Percentiles rank a stretch among this genome's conserved stretches.
These are phyloP conservation scores for Penicillium ucsense DNA, from an alignment of 495 filamentous ascomycete species.

Conservation along the genomic window DNA sequence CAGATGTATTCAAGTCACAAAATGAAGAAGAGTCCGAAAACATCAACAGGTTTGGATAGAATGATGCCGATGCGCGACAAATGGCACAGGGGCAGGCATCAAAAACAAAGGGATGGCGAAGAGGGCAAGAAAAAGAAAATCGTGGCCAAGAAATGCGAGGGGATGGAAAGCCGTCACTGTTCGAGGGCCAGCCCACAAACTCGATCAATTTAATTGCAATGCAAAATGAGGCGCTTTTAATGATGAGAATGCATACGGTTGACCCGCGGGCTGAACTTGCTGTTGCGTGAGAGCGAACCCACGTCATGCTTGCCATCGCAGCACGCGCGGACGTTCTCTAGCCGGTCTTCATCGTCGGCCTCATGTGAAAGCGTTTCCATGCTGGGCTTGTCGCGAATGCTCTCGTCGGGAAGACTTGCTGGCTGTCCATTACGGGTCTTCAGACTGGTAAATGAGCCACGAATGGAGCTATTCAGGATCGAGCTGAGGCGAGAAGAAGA, in stretches of 20 bases:
- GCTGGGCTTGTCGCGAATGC: constrained; percentile 57
- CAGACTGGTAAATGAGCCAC: constrained; percentile 34
- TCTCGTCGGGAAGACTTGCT: constrained; percentile 57
- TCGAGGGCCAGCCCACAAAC: constrained; percentile 24
- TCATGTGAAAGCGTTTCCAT: constrained; percentile 71
- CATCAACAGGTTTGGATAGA: no score
- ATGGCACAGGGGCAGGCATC: background rate
- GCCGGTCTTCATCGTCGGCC: constrained; percentile 60
- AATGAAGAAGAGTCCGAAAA: no score
- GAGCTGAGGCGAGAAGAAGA: constrained; percentile 37
- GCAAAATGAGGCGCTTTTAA: constrained; percentile 9
- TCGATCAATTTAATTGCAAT: constrained; percentile 13
- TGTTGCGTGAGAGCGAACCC: constrained; percentile 37
- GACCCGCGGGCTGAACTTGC: constrained; percentile 32
- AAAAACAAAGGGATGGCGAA: constrained; percentile 1
- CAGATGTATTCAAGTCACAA: no score
- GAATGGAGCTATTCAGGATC: constrained; percentile 35
- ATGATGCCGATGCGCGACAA: background rate
- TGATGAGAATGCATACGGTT: constrained; percentile 35
- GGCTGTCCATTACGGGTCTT: constrained; percentile 29
- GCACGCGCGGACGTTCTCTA: constrained; percentile 94
- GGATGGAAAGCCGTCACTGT: constrained; percentile 13
- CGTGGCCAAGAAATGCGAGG: constrained; percentile 20
- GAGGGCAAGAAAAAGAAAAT: constrained; percentile 21
- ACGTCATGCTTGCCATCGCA: constrained; percentile 77